Conservation (phyloP, 2,329 filamentous ascomycete species). For the Curvularia sp. region DNA sequence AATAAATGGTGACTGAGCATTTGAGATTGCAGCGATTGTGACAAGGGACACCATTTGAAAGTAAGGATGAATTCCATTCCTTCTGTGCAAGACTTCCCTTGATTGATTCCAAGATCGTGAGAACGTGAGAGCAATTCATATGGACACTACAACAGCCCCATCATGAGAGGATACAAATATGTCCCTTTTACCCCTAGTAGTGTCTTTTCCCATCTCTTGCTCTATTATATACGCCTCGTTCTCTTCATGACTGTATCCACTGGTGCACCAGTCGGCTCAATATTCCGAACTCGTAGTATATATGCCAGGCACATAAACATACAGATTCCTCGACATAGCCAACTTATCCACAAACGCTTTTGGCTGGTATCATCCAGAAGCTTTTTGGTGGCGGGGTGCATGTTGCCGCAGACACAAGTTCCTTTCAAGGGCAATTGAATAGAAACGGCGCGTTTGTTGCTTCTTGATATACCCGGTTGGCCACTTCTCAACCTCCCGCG, state of each 20-base stretch:
- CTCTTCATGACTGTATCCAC: not conserved
- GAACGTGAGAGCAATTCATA: too few relatives aligned
- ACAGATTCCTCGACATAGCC: not conserved
- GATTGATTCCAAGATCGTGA: too few relatives aligned
- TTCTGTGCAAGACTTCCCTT: not conserved
- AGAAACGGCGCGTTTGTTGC: not conserved
- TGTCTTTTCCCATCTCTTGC: not conserved
- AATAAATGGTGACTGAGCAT: too few relatives aligned
- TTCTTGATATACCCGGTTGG: not conserved
- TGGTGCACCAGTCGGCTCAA: not conserved
- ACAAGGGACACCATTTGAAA: too few relatives aligned
- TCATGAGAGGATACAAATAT: not conserved
- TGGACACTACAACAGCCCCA: not conserved
- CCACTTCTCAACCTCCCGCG: not conserved
- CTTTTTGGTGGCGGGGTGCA: not conserved
- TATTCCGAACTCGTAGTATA: not conserved
- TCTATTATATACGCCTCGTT: not conserved
- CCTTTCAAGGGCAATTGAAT: not conserved
- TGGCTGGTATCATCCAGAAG: not conserved
- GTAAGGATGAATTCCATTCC: too few relatives aligned
- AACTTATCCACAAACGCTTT: not conserved
- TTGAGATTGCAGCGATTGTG: too few relatives aligned
- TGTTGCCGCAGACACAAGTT: not conserved
- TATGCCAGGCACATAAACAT: not conserved
- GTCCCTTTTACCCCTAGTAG: too few relatives aligned